phyloP scores from a whole-genome alignment of 345 rosid genomes.

The Syzygium aqueum region DNA sequence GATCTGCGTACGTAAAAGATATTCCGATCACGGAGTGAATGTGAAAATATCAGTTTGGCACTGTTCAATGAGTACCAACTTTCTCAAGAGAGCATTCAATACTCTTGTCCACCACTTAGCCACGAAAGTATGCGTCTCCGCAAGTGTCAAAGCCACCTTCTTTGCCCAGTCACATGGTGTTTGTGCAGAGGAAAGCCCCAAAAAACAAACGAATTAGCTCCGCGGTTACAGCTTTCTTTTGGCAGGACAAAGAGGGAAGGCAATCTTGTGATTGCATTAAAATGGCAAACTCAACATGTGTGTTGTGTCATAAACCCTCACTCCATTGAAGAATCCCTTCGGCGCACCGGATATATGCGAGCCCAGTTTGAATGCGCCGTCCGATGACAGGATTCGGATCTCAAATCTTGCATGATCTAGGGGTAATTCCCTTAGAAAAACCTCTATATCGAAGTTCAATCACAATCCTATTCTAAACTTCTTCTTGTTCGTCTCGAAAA shows the following conservation, averaged over 20 bases:
- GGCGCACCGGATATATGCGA: neutral
- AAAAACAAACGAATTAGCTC: neutral
- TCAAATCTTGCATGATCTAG: rapidly evolving
- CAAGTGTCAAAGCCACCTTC: neutral
- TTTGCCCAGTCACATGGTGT: neutral
- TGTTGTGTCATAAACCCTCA: neutral
- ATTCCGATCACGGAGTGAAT: neutral
- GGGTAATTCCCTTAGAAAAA: neutral
- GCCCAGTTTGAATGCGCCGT: rapidly evolving
- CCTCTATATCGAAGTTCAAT: neutral
- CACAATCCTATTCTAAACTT: neutral
- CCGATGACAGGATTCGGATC: rapidly evolving
- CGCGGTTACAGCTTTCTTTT: neutral
- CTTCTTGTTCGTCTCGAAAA: neutral
- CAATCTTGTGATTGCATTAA: neutral
- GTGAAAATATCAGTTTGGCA: neutral
- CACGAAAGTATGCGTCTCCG: neutral
- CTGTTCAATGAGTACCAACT: neutral
- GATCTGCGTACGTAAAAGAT: neutral
- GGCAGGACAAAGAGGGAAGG: neutral
- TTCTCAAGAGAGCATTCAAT: neutral
- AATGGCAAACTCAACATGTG: slow-evolving; percentile 4
- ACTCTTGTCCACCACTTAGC: neutral
- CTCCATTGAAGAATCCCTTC: neutral
- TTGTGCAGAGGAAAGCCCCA: neutral